These are phyloP conservation scores for Tylopilus sp. DNA, from an alignment of 768 basidiomycete species.

Conservation along the genomic window DNA sequence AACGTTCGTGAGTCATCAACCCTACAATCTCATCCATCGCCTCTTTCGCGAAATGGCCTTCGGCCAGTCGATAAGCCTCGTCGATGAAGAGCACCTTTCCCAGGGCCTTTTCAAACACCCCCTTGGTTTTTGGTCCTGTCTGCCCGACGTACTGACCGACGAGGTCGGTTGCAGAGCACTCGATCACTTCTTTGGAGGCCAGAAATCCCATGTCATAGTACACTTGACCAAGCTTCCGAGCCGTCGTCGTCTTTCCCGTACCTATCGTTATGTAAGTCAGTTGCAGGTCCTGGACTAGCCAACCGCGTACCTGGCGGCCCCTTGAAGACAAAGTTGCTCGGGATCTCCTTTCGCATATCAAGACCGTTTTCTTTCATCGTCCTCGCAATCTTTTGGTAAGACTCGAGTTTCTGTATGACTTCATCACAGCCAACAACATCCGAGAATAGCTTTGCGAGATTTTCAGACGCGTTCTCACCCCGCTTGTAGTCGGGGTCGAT, in stretches of 20 bases:
- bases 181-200: conserved; percentile 48
- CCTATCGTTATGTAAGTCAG: conserved; percentile 35
- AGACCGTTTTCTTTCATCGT: conserved; percentile 39
- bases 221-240: conserved; percentile 60
- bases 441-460: conserved; percentile 56
- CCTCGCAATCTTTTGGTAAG: conserved; percentile 51
- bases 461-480: conserved; percentile 41
- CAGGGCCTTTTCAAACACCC: conserved; percentile 60
- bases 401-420: conserved; percentile 44
- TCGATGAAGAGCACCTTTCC: conserved; percentile 72
- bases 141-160: conserved; percentile 72
- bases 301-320: conserved; percentile 60
- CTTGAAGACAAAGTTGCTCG: conserved; percentile 67
- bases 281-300: not conserved
- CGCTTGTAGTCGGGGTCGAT: conserved; percentile 66
- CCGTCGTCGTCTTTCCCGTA: conserved; percentile 63
- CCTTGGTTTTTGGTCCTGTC: conserved; percentile 64
- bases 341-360: conserved; percentile 49
- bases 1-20: conserved; percentile 56
- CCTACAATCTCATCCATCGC: conserved; percentile 75
- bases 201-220: conserved; percentile 67
- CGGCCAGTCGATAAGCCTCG: conserved; percentile 63
- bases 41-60: conserved; percentile 67
- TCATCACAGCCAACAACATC: conserved; percentile 63
- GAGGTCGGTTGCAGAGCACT: conserved; percentile 69